Evolutionary conservation across 1,139 yeast species (phyloP).

Genomic region (Candida neerlandica): DNA sequence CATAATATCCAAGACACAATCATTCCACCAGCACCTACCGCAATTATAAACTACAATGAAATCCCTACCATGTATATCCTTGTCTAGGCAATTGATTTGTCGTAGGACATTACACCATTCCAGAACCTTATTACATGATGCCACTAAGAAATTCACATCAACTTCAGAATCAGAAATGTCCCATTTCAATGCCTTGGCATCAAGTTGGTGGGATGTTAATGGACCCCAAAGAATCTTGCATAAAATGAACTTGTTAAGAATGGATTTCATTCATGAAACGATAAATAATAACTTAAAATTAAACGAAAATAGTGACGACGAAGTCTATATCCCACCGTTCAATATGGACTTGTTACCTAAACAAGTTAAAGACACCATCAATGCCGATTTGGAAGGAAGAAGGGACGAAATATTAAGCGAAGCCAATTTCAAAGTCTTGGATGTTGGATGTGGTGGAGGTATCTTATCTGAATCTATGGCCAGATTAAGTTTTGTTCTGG

Average conservation of each 20-base stretch:
- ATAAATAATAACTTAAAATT: constrained; percentile 50
- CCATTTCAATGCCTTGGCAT: constrained; percentile 85
- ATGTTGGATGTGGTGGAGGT: constrained; percentile 98
- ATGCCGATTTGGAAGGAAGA: constrained; percentile 49
- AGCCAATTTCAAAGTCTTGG: constrained; percentile 58
- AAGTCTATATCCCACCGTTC: constrained; percentile 78
- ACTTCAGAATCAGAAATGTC: constrained; percentile 53
- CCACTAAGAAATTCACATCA: constrained; percentile 9
- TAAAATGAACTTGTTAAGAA: constrained; percentile 86
- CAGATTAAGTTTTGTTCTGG: constrained; percentile 61
- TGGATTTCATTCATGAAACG: constrained; percentile 79
- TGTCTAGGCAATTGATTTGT: constrained; percentile 1
- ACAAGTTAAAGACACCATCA: constrained; percentile 48
- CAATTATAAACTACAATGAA: too few species aligned
- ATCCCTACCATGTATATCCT: neutral
- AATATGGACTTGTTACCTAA: constrained; percentile 65
- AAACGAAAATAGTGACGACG: constrained; percentile 47
- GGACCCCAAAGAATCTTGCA: constrained; percentile 94
- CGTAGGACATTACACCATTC: constrained; percentile 6
- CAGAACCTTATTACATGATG: neutral
- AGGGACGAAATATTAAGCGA: constrained; percentile 40
- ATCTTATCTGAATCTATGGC: constrained; percentile 86
- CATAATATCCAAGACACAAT: neutral
- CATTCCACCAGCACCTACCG: neutral
- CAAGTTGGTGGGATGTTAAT: constrained; percentile 93